phyloP scores from a whole-genome alignment of 306 rosid species.

The Hippophae gyantsensis region DNA sequence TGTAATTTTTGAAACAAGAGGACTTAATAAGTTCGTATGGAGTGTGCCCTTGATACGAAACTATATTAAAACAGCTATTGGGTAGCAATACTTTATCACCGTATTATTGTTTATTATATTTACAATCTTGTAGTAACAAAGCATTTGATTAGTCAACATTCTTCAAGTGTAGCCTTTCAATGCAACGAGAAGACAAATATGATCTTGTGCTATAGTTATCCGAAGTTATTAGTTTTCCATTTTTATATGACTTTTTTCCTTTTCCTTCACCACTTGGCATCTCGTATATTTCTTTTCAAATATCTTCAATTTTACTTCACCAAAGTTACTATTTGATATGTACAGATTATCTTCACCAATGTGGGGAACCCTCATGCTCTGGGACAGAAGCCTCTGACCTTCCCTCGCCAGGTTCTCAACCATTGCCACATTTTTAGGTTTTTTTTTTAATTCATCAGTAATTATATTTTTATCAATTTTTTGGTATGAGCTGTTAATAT shows the following conservation, averaged over 20 bases:
- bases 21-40: too few species aligned
- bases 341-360: slow-evolving; percentile 93
- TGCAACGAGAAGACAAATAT: not conserved
- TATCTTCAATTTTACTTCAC: not conserved
- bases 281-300: not conserved
- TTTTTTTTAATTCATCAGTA: not conserved
- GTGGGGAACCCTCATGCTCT: slow-evolving; percentile 99
- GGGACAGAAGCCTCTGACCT: slow-evolving; percentile 93
- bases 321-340: slow-evolving; percentile 15
- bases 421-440: slow-evolving; percentile 14
- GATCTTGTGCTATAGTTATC: too few species aligned
- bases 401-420: slow-evolving; percentile 88
- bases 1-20: too few species aligned
- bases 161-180: not conserved
- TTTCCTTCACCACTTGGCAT: not conserved
- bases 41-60: too few species aligned
- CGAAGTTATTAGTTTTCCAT: too few species aligned
- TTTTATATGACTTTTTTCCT: too few species aligned
- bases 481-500: slow-evolving; percentile 1
- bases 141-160: too few species aligned
- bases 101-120: too few species aligned
- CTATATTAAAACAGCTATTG: too few species aligned
- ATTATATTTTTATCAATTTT: slow-evolving; percentile 11
- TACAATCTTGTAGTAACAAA: too few species aligned
- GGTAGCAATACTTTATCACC: too few species aligned